Conservation (phyloP, 108 stramenopile genomes). For the Schizochytrium sp. region DNA sequence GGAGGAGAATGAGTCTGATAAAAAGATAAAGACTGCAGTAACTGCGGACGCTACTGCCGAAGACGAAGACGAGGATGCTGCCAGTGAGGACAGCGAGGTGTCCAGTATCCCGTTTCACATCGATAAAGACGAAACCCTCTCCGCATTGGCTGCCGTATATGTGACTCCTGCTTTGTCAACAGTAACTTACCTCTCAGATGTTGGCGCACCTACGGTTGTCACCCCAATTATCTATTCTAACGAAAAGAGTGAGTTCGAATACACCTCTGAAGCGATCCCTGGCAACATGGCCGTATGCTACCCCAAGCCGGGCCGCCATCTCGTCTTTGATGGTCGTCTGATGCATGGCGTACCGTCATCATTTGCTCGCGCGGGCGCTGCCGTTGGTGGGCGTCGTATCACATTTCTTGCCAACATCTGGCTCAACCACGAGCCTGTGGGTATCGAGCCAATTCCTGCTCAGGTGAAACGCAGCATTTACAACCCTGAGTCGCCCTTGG, state of each 20-base stretch:
- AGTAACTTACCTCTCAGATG: neutral
- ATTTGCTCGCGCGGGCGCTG: neutral
- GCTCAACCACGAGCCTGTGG: conserved; percentile 31
- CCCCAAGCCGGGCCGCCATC: neutral
- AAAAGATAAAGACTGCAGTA: neutral
- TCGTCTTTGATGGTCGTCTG: conserved; percentile 38
- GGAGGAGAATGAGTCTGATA: neutral
- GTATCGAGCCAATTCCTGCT: neutral
- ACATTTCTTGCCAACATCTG: conserved; percentile 38
- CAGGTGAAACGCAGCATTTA: conserved; percentile 37
- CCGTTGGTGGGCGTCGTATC: neutral
- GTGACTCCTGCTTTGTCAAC: conserved; percentile 9
- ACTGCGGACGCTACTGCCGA: neutral
- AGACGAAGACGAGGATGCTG: neutral
- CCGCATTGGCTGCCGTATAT: conserved; percentile 9
- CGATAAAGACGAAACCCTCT: conserved; percentile 24
- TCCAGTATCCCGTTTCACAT: conserved; percentile 43
- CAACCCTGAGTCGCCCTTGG: neutral
- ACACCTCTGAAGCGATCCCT: neutral
- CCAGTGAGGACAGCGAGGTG: neutral
- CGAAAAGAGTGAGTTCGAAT: neutral
- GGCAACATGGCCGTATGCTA: conserved; percentile 54
- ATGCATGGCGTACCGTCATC: neutral
- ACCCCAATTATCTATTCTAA: conserved; percentile 16
- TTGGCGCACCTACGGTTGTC: conserved; percentile 20